Conservation (phyloP, 805 yeast species). For the Komagataella pastoris region DNA sequence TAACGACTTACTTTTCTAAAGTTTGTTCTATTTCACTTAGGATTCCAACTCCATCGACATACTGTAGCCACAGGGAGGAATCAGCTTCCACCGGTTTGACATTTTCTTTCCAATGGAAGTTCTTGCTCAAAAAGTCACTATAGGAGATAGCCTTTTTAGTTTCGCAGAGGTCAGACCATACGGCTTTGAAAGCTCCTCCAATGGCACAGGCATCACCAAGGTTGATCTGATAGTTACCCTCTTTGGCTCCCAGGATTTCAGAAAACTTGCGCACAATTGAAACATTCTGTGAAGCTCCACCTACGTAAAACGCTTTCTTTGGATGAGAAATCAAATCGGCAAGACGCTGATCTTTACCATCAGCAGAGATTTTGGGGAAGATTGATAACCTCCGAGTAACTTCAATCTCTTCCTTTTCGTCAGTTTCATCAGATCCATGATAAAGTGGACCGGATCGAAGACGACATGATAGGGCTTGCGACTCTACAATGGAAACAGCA, state of each 20-base stretch:
- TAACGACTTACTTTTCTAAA: not conserved
- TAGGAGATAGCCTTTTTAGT: conserved; percentile 14
- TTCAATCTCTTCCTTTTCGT: conserved; percentile 3
- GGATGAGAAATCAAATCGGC: conserved; percentile 43
- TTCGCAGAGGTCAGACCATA: conserved; percentile 38
- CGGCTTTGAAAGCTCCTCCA: conserved; percentile 82
- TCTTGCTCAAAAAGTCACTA: conserved; percentile 30
- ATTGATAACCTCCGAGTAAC: conserved; percentile 12
- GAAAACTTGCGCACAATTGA: conserved; percentile 61
- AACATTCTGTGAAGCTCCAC: conserved; percentile 70
- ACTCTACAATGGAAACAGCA: conserved; percentile 67
- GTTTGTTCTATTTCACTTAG: conserved; percentile 30
- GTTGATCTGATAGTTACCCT: conserved; percentile 59
- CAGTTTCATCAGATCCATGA: conserved; percentile 3
- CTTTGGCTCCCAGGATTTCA: conserved; percentile 49
- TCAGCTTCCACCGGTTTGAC: conserved; percentile 24
- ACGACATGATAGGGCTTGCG: conserved; percentile 79
- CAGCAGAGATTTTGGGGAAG: conserved; percentile 32
- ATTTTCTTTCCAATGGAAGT: conserved; percentile 34
- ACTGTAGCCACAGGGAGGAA: conserved; percentile 32
- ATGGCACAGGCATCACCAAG: conserved; percentile 85
- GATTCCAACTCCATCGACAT: conserved; percentile 38
- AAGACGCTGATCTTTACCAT: conserved; percentile 31
- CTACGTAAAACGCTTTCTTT: conserved; percentile 64
- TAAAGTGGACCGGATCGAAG: conserved; percentile 63